These are phyloP conservation scores for Phyllostachys edulis DNA, from an alignment of 176 grass and related monocot genomes.

Conservation along the genomic window DNA sequence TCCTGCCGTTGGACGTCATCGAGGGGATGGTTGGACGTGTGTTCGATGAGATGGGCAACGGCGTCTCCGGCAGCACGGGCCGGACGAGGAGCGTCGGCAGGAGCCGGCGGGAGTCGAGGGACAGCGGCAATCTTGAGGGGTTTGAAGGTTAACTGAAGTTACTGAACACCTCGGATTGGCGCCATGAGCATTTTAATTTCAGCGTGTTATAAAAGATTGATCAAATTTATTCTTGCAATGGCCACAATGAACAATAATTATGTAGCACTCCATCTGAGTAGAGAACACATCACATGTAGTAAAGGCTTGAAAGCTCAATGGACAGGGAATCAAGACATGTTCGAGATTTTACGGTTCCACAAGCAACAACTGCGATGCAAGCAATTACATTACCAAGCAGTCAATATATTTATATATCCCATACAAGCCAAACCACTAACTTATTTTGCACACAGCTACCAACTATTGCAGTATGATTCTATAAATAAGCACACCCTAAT, in stretches of 20 bases:
- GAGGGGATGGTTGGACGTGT: slow-evolving; percentile 36
- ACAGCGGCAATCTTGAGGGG: slow-evolving; percentile 21
- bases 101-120: slow-evolving; percentile 1
- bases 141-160: neutral
- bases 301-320: neutral
- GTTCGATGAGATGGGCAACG: slow-evolving; percentile 47
- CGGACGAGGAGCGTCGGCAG: slow-evolving; percentile 7
- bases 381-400: slow-evolving; percentile 27
- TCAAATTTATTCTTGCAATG: neutral
- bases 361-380: neutral
- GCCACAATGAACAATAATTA: neutral
- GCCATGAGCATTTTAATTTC: neutral
- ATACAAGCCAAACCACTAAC: slow-evolving; percentile 36
- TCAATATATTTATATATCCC: slow-evolving; percentile 31
- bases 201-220: neutral
- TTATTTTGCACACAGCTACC: slow-evolving; percentile 38
- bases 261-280: neutral
- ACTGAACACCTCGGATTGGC: neutral
- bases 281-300: neutral
- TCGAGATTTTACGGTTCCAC: neutral
- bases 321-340: neutral
- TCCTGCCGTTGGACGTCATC: slow-evolving; percentile 43
- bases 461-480: slow-evolving; percentile 22
- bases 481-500: slow-evolving; percentile 44
- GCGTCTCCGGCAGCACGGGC: neutral